These are phyloP conservation scores for Leishmania braziliensis DNA, from an alignment of 208 protist species.

Conservation along the genomic window DNA sequence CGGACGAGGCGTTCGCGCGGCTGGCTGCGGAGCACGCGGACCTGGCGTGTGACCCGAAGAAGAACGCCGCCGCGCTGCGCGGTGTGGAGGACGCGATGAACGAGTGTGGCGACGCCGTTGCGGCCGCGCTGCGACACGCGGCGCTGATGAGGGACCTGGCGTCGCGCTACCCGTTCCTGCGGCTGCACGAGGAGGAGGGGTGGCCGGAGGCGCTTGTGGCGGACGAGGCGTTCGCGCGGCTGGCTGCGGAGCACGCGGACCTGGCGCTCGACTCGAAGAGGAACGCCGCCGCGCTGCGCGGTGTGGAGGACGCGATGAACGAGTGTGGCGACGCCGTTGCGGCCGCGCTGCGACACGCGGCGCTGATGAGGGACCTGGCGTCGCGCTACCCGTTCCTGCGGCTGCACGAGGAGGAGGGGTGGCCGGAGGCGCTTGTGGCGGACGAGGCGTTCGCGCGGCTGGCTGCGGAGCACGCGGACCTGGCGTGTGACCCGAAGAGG, in stretches of 20 bases:
- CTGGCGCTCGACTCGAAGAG: background rate
- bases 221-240: background rate
- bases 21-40: background rate
- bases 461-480: background rate
- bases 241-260: background rate
- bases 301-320: background rate
- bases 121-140: background rate
- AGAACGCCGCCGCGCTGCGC: background rate
- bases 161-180: background rate
- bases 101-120: background rate
- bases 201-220: background rate
- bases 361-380: background rate
- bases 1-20: background rate
- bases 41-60: background rate
- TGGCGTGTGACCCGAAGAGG: background rate
- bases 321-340: background rate
- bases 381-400: background rate
- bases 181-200: background rate
- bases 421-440: background rate
- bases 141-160: background rate
- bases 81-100: background rate
- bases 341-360: background rate
- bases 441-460: background rate
- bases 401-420: conserved; percentile 1
- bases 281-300: background rate